These are phyloP conservation scores for Claviceps pusilla DNA, from an alignment of 2,329 filamentous ascomycete genomes.

Conservation along the genomic window DNA sequence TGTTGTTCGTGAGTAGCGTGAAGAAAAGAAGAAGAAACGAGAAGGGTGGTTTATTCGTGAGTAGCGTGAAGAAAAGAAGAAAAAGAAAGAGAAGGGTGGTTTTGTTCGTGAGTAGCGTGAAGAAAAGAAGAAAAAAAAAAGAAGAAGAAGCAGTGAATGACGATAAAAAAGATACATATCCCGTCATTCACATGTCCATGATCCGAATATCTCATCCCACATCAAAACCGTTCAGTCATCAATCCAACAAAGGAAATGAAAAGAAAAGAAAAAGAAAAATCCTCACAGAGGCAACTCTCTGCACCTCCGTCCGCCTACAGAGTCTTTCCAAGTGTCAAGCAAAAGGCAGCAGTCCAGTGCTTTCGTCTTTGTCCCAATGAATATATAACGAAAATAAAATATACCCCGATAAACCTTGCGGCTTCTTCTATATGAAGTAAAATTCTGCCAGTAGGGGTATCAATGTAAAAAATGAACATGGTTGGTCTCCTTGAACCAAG, in stretches of 20 bases:
- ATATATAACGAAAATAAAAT: slow-evolving; percentile 1
- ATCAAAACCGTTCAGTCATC: neutral
- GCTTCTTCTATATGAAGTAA: slow-evolving; percentile 22
- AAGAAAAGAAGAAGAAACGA: no score
- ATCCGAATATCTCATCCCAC: neutral
- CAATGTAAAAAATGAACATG: slow-evolving; percentile 9
- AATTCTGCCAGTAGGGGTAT: slow-evolving; percentile 20
- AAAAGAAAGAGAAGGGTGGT: no score
- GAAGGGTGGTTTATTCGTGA: no score
- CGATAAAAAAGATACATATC: neutral
- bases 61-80: no score
- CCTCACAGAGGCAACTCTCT: neutral
- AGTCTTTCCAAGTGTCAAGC: slow-evolving; percentile 1
- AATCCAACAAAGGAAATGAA: neutral
- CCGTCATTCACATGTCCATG: neutral
- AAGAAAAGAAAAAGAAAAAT: no score
- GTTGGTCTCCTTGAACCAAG: neutral
- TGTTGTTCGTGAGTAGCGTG: neutral
- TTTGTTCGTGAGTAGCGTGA: neutral
- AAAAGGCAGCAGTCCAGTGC: neutral
- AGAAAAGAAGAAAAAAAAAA: neutral
- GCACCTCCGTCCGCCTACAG: neutral
- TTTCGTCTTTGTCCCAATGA: neutral
- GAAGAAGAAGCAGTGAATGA: neutral
- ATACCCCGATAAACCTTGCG: slow-evolving; percentile 21